These are phyloP conservation scores for Talaromyces sp. DNA, from an alignment of 2,329 filamentous ascomycete genomes.

Conservation along the genomic window DNA sequence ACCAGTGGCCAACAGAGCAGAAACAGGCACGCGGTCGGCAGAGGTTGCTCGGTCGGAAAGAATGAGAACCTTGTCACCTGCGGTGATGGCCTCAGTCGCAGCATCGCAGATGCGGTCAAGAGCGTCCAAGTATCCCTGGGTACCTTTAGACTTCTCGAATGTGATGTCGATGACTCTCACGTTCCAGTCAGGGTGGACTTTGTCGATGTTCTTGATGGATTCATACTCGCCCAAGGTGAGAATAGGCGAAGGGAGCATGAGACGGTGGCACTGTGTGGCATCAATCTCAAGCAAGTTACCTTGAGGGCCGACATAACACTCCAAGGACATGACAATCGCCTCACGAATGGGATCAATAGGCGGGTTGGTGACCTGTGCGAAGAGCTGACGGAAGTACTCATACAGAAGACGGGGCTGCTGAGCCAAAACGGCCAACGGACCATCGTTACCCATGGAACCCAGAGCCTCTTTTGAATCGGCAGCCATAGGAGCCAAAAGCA, in stretches of 20 bases:
- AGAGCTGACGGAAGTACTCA: constrained; percentile 97
- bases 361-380: constrained; percentile 96
- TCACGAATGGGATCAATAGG: constrained; percentile 96
- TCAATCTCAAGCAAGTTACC: constrained; percentile 95
- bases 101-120: constrained; percentile 85
- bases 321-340: constrained; percentile 96
- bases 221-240: constrained; percentile 90
- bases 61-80: constrained; percentile 78
- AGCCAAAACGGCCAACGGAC: constrained; percentile 86
- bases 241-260: constrained; percentile 83
- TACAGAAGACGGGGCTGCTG: constrained; percentile 82
- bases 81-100: constrained; percentile 76
- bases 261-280: constrained; percentile 76
- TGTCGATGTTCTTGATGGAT: constrained; percentile 71
- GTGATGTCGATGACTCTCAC: constrained; percentile 90
- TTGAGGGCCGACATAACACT: constrained; percentile 93
- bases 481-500: constrained; percentile 91
- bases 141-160: constrained; percentile 79
- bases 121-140: constrained; percentile 78
- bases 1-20: constrained; percentile 79
- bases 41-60: constrained; percentile 85
- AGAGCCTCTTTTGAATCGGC: constrained; percentile 96
- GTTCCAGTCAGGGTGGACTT: constrained; percentile 73
- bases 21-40: constrained; percentile 77
- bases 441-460: constrained; percentile 97